phyloP scores from a whole-genome alignment of 1,139 yeast genomes.

The Hyphopichia burtonii region DNA sequence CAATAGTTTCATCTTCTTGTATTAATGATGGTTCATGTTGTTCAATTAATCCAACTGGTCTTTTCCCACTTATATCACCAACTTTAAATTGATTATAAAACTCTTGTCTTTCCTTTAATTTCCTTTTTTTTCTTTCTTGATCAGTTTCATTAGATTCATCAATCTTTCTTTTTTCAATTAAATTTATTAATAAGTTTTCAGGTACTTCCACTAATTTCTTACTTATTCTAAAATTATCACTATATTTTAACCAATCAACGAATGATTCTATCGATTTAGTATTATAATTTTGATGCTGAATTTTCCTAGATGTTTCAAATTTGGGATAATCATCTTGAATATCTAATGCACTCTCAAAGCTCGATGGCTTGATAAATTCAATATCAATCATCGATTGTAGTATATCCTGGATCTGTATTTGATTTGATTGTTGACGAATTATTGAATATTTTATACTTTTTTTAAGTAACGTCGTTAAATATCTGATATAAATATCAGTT shows the following conservation, averaged over 20 bases:
- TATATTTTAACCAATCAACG: constrained; percentile 33
- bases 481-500: constrained; percentile 62
- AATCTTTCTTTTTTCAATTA: constrained; percentile 40
- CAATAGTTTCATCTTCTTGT: constrained; percentile 23
- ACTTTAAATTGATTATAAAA: constrained; percentile 38
- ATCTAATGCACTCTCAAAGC: constrained; percentile 13
- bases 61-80: constrained; percentile 5
- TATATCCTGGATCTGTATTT: constrained; percentile 54
- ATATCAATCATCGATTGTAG: constrained; percentile 50
- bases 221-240: constrained; percentile 25
- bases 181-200: constrained; percentile 24
- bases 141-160: constrained; percentile 29
- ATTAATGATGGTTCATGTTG: background rate
- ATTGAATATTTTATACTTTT: constrained; percentile 32
- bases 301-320: constrained; percentile 6
- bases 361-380: constrained; percentile 50
- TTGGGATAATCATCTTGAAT: constrained; percentile 16
- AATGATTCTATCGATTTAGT: constrained; percentile 42
- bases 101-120: constrained; percentile 34
- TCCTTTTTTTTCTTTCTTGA: constrained; percentile 23
- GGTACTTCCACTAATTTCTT: constrained; percentile 35
- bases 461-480: constrained; percentile 45
- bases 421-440: constrained; percentile 10
- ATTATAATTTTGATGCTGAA: constrained; percentile 23
- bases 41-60: constrained; percentile 2